A percentile compares a stretch with the other conserved stretches of the same genome.
Evolutionary conservation across 192 early-diverging fungal genomes (phyloP).

Genomic region (Coemansia furcata): DNA sequence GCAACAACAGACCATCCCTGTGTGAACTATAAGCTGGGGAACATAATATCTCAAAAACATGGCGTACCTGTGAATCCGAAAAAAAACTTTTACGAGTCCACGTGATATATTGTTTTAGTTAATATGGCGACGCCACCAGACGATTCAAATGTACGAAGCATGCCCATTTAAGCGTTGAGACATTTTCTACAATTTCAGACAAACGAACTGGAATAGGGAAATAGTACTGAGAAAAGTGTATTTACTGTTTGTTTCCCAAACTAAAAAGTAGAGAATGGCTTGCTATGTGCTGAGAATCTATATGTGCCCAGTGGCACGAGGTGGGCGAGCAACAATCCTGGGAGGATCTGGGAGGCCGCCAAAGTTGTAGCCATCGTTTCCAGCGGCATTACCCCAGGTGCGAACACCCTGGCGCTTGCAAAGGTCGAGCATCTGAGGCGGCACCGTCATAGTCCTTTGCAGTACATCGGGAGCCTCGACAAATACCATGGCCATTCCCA

Average conservation of each 20-base stretch:
- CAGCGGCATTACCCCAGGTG: constrained; percentile 69
- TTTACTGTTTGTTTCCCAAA: not conserved
- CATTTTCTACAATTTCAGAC: too few relatives aligned
- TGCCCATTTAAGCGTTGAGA: too few relatives aligned
- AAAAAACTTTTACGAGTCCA: not conserved
- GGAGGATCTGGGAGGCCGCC: constrained; percentile 54
- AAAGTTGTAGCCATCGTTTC: constrained; percentile 65
- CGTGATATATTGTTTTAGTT: not conserved
- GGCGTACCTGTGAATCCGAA: not conserved
- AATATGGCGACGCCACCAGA: not conserved
- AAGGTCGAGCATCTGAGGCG: constrained; percentile 54
- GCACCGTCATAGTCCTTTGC: constrained; percentile 53
- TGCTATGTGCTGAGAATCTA: not conserved
- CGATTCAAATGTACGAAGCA: not conserved
- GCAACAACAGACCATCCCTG: not conserved
- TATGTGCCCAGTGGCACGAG: not conserved
- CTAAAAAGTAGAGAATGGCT: not conserved
- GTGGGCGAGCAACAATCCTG: not conserved
- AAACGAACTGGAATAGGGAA: too few relatives aligned
- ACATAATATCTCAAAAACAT: not conserved
- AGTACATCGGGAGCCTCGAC: constrained; percentile 67
- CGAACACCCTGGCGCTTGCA: constrained; percentile 60
- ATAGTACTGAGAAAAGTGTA: not conserved
- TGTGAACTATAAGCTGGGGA: not conserved
- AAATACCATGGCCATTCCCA: constrained; percentile 67